A percentile compares a stretch with the other conserved stretches of the same genome.
phyloP scores from a whole-genome alignment of 257 asterid species.

The Solanum piurae region DNA sequence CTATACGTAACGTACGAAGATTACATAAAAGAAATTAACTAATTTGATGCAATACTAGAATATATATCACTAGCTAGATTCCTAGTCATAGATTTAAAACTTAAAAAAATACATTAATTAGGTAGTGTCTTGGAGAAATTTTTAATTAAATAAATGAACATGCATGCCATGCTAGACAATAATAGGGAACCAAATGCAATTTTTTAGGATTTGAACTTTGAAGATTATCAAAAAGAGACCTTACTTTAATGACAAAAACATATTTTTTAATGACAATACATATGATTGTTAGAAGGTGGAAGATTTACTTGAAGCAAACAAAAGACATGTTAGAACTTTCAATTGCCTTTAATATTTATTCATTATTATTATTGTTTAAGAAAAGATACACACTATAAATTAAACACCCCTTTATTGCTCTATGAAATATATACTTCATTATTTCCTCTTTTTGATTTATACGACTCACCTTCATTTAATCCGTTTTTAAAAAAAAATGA shows the following conservation, averaged over 20 bases:
- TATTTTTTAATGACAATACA: background rate
- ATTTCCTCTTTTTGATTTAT: no score
- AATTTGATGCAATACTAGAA: background rate
- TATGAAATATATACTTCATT: no score
- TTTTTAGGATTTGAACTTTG: background rate
- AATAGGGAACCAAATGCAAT: conserved; percentile 1
- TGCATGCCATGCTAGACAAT: conserved; percentile 2
- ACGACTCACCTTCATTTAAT: background rate
- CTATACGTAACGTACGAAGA: background rate
- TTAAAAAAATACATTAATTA: background rate
- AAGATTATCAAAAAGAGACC: background rate
- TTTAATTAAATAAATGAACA: background rate
- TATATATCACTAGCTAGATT: background rate
- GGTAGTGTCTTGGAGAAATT: background rate
- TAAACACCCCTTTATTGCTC: background rate
- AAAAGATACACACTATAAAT: background rate
- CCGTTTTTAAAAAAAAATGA: no score
- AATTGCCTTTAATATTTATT: conserved; percentile 36
- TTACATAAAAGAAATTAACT: background rate
- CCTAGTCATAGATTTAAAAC: background rate
- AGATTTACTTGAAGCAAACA: conserved; percentile 35
- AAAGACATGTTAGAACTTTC: conserved; percentile 40
- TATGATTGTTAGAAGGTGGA: conserved; percentile 22
- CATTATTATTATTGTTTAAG: background rate
- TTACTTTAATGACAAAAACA: background rate